Base-by-base conservation (phyloP, 768 basidiomycete genomes). In the Candolleomyces aberdarensis region DNA sequence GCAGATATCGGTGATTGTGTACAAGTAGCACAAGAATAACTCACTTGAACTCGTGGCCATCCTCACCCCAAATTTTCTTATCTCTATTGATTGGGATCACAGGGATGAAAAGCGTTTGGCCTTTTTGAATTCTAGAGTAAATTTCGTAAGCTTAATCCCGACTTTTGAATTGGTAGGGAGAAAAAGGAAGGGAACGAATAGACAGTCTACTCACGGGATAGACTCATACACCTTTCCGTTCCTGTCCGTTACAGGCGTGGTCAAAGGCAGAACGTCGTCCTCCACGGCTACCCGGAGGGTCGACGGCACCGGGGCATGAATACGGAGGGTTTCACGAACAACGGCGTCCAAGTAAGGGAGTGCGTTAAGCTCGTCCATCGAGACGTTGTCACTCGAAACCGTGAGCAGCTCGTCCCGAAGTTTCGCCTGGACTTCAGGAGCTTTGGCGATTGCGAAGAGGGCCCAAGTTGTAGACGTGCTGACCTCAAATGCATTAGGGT, bases 281-380 rank as follows among this genome's bases (percentile, higher is more conserved):
- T 78, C 75, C 46, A 70, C 70, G 1, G 84, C 82, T 3, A 74
- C 66, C 9, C 85, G 74, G 9, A 76, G 57, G 0, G 79, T 78
- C n/a, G 65, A 65, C 0, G 80, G 70, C 1, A 88, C 77, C 0
- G 85, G 85, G 0, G 84, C 61, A 61, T 88, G 76, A 0, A 86
- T 41, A 2, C 88, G 80, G 60, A 89, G 67, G 0, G 80, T 82
- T 69, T 89, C 88, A 7, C 82, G 79, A 1, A 87, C 76, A 17
- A 88, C 80, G 14, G 74, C 73, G 64, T 91, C 89, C 20, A 92
- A 83, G 66, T 88, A 90, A 0, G 86, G 81, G 5, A 93, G 76
- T 5, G 78, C 74, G 59, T 83, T 80, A 2, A 92, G 76, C 20
- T 86, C 80, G 48, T 91, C 89, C 84, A 90, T 88, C 1, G 80